A percentile compares a stretch with the other conserved stretches of the same genome.
These are phyloP conservation scores for Dicorynia guianensis DNA, from an alignment of 306 rosid species.

Conservation along the genomic window DNA sequence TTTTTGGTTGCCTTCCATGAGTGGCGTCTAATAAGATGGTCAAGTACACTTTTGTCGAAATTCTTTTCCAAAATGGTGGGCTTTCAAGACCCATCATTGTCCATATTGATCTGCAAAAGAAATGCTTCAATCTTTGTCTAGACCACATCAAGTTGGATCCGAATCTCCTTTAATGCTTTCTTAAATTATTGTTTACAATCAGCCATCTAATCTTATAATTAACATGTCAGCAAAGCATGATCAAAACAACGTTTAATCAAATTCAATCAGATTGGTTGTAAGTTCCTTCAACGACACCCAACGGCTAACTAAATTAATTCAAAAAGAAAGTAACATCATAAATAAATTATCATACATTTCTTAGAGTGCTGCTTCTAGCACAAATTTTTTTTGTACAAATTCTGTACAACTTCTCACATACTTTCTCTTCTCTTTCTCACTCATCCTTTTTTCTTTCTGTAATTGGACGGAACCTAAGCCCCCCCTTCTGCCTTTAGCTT, in stretches of 20 bases:
- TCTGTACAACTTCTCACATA: too few species aligned
- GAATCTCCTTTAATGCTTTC: slow-evolving; percentile 29
- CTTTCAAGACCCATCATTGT: slow-evolving; percentile 20
- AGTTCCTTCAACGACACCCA: background rate
- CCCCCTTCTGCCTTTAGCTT: too few species aligned
- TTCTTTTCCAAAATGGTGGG: slow-evolving; percentile 20
- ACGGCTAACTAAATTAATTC: slow-evolving; percentile 2
- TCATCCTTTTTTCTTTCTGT: too few species aligned
- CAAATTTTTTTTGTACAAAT: too few species aligned
- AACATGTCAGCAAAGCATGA: slow-evolving; percentile 29
- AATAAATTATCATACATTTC: too few species aligned
- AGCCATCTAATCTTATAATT: slow-evolving; percentile 1
- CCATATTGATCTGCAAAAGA: slow-evolving; percentile 14
- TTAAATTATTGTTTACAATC: slow-evolving; percentile 21
- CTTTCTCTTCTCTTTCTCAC: too few species aligned
- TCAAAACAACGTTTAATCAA: slow-evolving; percentile 7
- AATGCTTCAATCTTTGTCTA: slow-evolving; percentile 38
- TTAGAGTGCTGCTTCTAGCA: too few species aligned
- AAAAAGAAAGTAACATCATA: background rate
- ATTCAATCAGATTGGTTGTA: slow-evolving; percentile 17
- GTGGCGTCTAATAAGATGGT: background rate
- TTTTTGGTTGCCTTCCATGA: background rate
- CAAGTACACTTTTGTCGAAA: background rate
- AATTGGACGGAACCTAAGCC: too few species aligned
- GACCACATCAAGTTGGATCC: slow-evolving; percentile 39